These are phyloP conservation scores for Cryptococcus sp. DNA, from an alignment of 1,284 basidiomycete genomes.

Conservation along the genomic window DNA sequence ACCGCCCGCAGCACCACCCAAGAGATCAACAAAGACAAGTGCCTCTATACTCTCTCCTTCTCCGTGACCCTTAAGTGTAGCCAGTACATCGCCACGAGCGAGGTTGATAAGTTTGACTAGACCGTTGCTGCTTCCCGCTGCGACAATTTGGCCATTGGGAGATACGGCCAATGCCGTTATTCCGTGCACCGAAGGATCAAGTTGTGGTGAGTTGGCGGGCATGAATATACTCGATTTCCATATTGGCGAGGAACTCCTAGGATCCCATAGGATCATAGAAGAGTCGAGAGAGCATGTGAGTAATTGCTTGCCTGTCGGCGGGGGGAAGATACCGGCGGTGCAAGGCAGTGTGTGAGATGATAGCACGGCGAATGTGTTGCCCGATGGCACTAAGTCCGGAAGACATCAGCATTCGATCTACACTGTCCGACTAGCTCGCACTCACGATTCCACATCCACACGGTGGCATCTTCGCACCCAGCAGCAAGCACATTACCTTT, in stretches of 20 bases:
- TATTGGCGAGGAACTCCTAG: conserved; percentile 65
- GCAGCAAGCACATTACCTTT: conserved; percentile 85
- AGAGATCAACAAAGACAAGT: conserved; percentile 78
- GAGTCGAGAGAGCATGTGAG: conserved; percentile 85
- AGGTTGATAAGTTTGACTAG: conserved; percentile 81
- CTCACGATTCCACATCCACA: conserved; percentile 97
- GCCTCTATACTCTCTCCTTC: conserved; percentile 90
- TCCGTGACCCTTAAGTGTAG: conserved; percentile 76
- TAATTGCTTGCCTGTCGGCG: conserved; percentile 70
- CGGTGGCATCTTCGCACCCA: conserved; percentile 88
- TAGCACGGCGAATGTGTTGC: conserved; percentile 93
- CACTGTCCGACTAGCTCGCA: not conserved
- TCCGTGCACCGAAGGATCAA: conserved; percentile 59
- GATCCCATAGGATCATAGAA: conserved; percentile 88
- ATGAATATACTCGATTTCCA: conserved; percentile 57
- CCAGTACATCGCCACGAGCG: conserved; percentile 79
- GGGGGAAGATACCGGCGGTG: conserved; percentile 84
- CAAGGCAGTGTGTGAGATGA: conserved; percentile 84
- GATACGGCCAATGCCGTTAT: conserved; percentile 88
- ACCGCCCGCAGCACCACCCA: conserved; percentile 58
- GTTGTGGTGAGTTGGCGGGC: conserved; percentile 62
- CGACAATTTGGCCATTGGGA: conserved; percentile 77
- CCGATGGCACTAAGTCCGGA: conserved; percentile 72
- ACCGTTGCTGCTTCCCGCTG: conserved; percentile 83
- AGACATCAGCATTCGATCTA: too few species aligned